phyloP scores from a whole-genome alignment of 1,284 basidiomycete genomes.

The Pyrrhoderma noxium region DNA sequence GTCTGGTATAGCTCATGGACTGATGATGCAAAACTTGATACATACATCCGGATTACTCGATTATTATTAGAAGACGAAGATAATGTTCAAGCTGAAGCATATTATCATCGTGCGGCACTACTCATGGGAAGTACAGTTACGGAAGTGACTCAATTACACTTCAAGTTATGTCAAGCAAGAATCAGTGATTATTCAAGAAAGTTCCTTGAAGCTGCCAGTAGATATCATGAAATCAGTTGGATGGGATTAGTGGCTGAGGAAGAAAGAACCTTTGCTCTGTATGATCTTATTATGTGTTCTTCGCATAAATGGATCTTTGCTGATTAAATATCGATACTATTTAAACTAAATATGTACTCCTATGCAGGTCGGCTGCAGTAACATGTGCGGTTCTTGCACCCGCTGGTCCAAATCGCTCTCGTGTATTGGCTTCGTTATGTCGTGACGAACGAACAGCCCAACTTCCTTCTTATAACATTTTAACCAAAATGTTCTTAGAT shows the following conservation, averaged over 20 bases:
- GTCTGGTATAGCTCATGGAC: conserved; percentile 26
- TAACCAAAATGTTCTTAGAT: conserved; percentile 96
- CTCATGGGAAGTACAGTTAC: conserved; percentile 75
- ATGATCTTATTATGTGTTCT: conserved; percentile 26
- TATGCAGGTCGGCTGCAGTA: conserved; percentile 74
- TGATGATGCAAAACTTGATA: conserved; percentile 81
- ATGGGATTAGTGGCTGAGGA: conserved; percentile 84
- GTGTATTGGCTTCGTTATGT: conserved; percentile 86
- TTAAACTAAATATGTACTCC: conserved; percentile 3
- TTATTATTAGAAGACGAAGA: conserved; percentile 95
- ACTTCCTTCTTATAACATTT: conserved; percentile 80
- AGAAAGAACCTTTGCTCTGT: conserved; percentile 84
- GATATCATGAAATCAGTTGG: conserved; percentile 92
- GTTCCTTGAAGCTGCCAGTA: conserved; percentile 91
- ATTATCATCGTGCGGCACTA: conserved; percentile 92
- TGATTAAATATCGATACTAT: conserved; percentile 13
- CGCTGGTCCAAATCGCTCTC: conserved; percentile 90
- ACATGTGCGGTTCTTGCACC: conserved; percentile 96
- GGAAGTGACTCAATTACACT: conserved; percentile 70
- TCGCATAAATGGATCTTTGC: too few species aligned
- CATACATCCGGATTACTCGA: conserved; percentile 92
- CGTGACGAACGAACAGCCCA: conserved; percentile 85
- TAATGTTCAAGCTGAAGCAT: conserved; percentile 89
- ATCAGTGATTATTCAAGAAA: conserved; percentile 88
- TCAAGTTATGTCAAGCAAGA: conserved; percentile 86